Conservation (phyloP, 2,329 filamentous ascomycete species). For the Mycocentrospora acerina region DNA sequence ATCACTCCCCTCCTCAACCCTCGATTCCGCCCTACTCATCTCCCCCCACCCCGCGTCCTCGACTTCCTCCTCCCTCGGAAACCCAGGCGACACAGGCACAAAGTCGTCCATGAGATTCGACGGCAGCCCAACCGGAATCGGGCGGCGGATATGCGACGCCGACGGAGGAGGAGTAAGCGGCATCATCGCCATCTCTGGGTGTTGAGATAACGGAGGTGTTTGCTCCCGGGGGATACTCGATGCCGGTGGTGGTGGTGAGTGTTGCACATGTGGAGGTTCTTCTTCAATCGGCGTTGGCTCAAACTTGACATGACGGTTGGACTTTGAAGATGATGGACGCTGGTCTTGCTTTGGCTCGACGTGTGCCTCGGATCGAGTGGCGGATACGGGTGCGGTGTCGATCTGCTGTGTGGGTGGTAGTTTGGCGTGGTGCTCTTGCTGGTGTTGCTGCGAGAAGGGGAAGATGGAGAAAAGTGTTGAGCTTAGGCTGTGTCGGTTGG, state of each 20-base stretch:
- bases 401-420: constrained; percentile 26
- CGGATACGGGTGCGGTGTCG: not conserved
- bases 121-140: constrained; percentile 28
- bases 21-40: constrained; percentile 28
- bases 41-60: constrained; percentile 40
- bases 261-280: not conserved
- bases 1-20: constrained; percentile 9
- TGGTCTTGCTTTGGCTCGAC: constrained; percentile 1
- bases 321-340: not conserved
- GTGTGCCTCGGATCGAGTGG: not conserved
- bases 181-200: constrained; percentile 38
- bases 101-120: constrained; percentile 39
- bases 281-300: not conserved
- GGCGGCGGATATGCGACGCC: constrained; percentile 9
- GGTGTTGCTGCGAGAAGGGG: constrained; percentile 36
- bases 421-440: constrained; percentile 33
- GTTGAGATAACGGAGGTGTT: constrained; percentile 12
- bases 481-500: constrained; percentile 37
- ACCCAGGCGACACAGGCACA: constrained; percentile 28
- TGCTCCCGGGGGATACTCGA: constrained; percentile 1
- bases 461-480: constrained; percentile 39
- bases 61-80: constrained; percentile 20
- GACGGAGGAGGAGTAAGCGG: constrained; percentile 27
- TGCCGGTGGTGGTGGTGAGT: not conserved
- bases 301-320: not conserved